Percentiles rank a stretch among this genome's conserved stretches.
phyloP scores from a whole-genome alignment of 257 asterid species.

The Solanum pennellii region DNA sequence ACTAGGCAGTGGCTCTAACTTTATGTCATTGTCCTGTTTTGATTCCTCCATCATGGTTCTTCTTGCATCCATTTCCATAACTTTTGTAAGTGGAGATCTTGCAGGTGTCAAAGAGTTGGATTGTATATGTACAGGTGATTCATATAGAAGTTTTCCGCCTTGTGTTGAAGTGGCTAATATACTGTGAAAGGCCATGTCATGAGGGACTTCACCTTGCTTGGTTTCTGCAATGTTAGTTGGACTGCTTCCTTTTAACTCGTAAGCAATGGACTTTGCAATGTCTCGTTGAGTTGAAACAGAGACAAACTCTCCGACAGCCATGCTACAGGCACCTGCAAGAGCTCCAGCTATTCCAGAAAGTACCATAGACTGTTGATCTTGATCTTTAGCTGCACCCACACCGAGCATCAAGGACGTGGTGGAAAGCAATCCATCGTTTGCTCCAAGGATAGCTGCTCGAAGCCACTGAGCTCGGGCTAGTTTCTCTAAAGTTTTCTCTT shows the following conservation, averaged over 20 bases:
- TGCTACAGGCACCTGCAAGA: conserved; percentile 61
- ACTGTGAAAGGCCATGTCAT: background rate
- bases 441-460: conserved; percentile 68
- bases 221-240: background rate
- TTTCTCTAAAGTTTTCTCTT: conserved; percentile 1
- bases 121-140: background rate
- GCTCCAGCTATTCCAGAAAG: conserved; percentile 53
- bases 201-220: background rate
- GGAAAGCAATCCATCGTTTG: conserved; percentile 53
- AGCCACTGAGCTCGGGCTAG: conserved; percentile 50
- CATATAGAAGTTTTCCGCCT: background rate
- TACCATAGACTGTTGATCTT: conserved; percentile 30
- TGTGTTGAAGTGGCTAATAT: background rate
- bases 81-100: conserved; percentile 24
- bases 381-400: conserved; percentile 47
- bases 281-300: conserved; percentile 59
- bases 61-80: conserved; percentile 6
- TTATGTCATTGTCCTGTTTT: background rate
- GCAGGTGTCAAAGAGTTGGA: conserved; percentile 6
- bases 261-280: conserved; percentile 12
- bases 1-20: conserved; percentile 18
- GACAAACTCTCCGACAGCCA: conserved; percentile 58
- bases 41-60: background rate
- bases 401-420: conserved; percentile 58
- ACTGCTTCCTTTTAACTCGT: background rate